phyloP scores from a whole-genome alignment of 208 protist genomes.

The Acanthamoeba triangularis region DNA sequence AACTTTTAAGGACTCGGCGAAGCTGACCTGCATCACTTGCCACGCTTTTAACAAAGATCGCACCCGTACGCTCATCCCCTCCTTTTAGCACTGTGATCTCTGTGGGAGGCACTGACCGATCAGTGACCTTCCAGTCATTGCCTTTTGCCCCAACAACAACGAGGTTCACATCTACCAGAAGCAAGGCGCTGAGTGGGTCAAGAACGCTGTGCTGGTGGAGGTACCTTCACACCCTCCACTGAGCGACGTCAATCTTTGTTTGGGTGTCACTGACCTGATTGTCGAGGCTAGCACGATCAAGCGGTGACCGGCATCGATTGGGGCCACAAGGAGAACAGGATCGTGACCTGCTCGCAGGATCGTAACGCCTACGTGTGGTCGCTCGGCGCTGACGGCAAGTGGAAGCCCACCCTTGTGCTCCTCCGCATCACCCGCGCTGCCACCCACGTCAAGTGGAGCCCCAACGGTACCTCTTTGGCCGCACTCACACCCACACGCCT shows the following conservation, averaged over 20 bases:
- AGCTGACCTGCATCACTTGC: conserved; percentile 89
- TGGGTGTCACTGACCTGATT: no score
- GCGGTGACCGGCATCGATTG: conserved; percentile 95
- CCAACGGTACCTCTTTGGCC: conserved; percentile 70
- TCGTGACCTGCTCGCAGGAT: conserved; percentile 95
- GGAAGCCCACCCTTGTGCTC: conserved; percentile 95
- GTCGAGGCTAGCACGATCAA: conserved; percentile 94
- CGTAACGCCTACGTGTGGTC: conserved; percentile 98
- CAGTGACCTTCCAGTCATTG: no score
- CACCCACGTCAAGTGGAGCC: conserved; percentile 92
- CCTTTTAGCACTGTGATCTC: no score
- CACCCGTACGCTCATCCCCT: conserved; percentile 86
- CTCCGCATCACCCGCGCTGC: conserved; percentile 93
- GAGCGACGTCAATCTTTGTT: no score
- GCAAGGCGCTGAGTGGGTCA: conserved; percentile 78
- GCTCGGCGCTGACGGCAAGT: conserved; percentile 87
- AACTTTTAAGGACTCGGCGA: conserved; percentile 48
- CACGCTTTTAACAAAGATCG: conserved; percentile 93
- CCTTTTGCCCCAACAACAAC: conserved; percentile 93
- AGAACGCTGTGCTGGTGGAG: conserved; percentile 76
- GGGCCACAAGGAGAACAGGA: conserved; percentile 92
- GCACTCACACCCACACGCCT: background rate
- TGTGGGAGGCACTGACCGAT: no score
- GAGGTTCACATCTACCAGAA: conserved; percentile 93
- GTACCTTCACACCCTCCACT: no score